Base-by-base conservation (phyloP, 169 alveolate genomes). In the Plasmodium falciparum region DNA sequence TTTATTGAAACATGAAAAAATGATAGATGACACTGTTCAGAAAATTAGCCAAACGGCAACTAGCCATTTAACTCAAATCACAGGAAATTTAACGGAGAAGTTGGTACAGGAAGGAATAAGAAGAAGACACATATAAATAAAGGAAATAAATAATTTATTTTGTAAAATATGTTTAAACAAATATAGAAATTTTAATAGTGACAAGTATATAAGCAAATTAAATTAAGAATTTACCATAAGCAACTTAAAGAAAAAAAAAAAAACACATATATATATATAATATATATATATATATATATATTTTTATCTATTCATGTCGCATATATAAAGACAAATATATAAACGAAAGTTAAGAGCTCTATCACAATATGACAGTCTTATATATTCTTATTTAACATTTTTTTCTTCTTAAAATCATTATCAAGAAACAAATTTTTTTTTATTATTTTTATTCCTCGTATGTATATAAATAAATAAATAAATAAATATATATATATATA, bases 21-120 rank as follows among this genome's bases (percentile, higher is more conserved):
- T 90, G 3, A 92, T 94, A 13, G 95, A 94, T 65, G 92, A 71
- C 33, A 80, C 93, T 49, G 93, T 94, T 65, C 62, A 76, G 43
- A 76, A 76, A 67, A 76, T 76, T 65, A 76, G 89, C 54, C 93
- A 92, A 50, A 88, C 78, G 20, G 95, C 92, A 26, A 76, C 89
- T 26, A 76, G 39, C 70, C 89, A 76, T 56, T 65, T 76, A n/a
- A 76, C 74, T 7, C 89, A 76, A 56, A 47, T 76, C 8, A 76
- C 89, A 11, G 89, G 89, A 7, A 76, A 76, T 24, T 56, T 76
- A 1, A 66, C 89, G 1, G 89, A 76, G 29, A 76, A 76, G 56
- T n/a, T 76, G 8, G 63, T 50, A 6, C 89, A 76, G 9, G 89
- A 76, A 8, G 89, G 89, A 12, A 11, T 76, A 11, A 69, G 89